Evolutionary conservation across 2,329 filamentous ascomycete genomes (phyloP).

Genomic region (Penicillium sp.): DNA sequence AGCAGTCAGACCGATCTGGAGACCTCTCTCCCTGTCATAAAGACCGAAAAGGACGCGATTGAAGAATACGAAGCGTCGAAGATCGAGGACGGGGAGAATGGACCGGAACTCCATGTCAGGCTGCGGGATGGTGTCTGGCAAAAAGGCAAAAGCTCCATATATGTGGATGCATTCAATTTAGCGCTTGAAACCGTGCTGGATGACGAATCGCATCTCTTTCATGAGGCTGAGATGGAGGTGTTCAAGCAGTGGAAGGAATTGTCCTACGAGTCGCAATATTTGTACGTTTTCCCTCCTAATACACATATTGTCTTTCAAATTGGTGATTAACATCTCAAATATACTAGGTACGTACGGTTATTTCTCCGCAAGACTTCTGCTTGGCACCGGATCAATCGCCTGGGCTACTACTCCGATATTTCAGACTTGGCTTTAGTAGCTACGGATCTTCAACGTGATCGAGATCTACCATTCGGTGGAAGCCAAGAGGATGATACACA

Average conservation of each 20-base stretch:
- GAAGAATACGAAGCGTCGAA: conserved; percentile 73
- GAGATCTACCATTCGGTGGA: conserved; percentile 54
- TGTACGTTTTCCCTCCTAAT: conserved; percentile 56
- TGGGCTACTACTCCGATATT: conserved; percentile 82
- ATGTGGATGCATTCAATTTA: conserved; percentile 95
- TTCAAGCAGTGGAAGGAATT: conserved; percentile 74
- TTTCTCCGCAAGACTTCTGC: conserved; percentile 88
- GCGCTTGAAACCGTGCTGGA: conserved; percentile 84
- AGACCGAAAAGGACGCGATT: conserved; percentile 69
- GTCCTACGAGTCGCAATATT: conserved; percentile 81
- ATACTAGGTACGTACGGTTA: conserved; percentile 75
- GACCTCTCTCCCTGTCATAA: conserved; percentile 65
- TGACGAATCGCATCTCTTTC: conserved; percentile 84
- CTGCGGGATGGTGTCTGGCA: conserved; percentile 64
- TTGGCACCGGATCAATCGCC: conserved; percentile 78
- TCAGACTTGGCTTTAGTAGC: conserved; percentile 68
- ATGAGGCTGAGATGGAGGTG: conserved; percentile 71
- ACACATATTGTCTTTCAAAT: neutral
- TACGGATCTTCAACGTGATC: conserved; percentile 58
- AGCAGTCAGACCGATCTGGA: conserved; percentile 65
- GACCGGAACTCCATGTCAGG: conserved; percentile 47
- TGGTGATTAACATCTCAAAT: neutral
- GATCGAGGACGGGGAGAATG: conserved; percentile 45
- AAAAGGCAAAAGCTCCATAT: conserved; percentile 80
- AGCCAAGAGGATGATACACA: conserved; percentile 29